Conservation (phyloP, 306 rosid genomes). For the Gynostemma pentaphyllum region DNA sequence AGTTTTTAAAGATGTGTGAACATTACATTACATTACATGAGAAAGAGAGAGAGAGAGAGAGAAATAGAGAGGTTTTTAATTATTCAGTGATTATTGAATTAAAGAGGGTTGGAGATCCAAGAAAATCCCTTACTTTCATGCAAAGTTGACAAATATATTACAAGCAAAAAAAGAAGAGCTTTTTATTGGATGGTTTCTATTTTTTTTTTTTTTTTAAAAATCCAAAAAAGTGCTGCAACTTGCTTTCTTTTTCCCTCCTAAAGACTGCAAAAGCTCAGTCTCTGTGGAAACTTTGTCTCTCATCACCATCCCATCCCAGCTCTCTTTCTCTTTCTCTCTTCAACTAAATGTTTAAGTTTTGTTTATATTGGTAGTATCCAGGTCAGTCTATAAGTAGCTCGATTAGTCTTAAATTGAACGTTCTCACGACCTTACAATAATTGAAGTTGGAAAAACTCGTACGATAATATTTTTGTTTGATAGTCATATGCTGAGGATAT, state of each 20-base stretch:
- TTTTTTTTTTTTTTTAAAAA: neutral
- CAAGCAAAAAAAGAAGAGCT: conserved; percentile 21
- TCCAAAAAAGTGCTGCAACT: conserved; percentile 11
- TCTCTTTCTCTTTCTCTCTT: conserved; percentile 17
- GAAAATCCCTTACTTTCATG: conserved; percentile 83
- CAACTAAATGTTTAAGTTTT: neutral
- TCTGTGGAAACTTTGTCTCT: conserved; percentile 71
- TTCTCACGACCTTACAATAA: too few relatives aligned
- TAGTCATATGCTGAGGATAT: too few relatives aligned
- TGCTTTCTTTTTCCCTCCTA: conserved; percentile 25
- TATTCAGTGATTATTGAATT: conserved; percentile 50
- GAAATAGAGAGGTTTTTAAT: conserved; percentile 22
- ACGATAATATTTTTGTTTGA: too few relatives aligned
- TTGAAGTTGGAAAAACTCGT: too few relatives aligned
- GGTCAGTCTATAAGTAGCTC: too few relatives aligned
- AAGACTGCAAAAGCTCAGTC: conserved; percentile 70
- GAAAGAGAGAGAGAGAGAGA: conserved; percentile 14
- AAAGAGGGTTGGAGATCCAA: conserved; percentile 61
- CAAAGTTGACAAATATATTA: conserved; percentile 26
- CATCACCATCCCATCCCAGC: conserved; percentile 45
- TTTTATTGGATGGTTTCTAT: conserved; percentile 28
- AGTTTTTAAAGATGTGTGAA: neutral
- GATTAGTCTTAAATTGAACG: too few relatives aligned
- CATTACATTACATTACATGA: neutral
- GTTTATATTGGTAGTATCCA: too few relatives aligned